Evolutionary conservation across 2,329 filamentous ascomycete species (phyloP), one percentile per base, ranked within the genome.

Genomic region (Zasmidium cellare): DNA sequence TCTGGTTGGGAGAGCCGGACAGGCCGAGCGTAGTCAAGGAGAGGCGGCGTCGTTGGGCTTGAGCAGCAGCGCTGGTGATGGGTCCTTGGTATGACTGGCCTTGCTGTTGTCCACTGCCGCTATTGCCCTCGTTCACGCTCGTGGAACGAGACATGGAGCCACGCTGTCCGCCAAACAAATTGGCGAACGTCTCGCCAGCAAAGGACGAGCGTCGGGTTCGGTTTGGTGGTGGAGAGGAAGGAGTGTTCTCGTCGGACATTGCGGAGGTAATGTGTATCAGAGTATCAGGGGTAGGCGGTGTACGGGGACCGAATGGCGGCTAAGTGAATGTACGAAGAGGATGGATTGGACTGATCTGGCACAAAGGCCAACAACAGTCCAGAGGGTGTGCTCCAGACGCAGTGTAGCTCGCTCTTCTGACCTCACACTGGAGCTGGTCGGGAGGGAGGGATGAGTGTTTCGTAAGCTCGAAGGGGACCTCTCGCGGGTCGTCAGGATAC

Each of bases 1-100:
- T 71, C 57, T 76, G 72, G 67, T 71, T 75, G 24, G 76, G 74
- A 5, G 77, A 77, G 62, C 70, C 75, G 52, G 74, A 75, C 12
- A 81, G 74, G 49, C 79, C 79, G 57, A 81, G 72, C 1, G 79
- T 81, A 54, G 78, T 80, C 58, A 81, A 68, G 6, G 79, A 81
- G 28, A 82, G 74, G 51, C 79, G 78, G 57, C 79, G 74, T 53
- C 76, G 76, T 63, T 79, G 77, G 53, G 79, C 79, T 63, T 80
- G 77, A 60, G 76, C 77, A 41, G 79, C 79, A 28, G 79, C 79
- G 28, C 73, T 73, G 44, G 77, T 76, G 64, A 81, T 80, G 54
- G 79, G 77, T 41, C 79, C 79, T 19, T 75, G 72, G 59, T 74
- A 72, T 35, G 69, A 61, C 55, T 69, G 66, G 31, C 67, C 65